Base-by-base conservation (phyloP, 805 yeast species). In the Groenewaldozyma tartarivorans region DNA sequence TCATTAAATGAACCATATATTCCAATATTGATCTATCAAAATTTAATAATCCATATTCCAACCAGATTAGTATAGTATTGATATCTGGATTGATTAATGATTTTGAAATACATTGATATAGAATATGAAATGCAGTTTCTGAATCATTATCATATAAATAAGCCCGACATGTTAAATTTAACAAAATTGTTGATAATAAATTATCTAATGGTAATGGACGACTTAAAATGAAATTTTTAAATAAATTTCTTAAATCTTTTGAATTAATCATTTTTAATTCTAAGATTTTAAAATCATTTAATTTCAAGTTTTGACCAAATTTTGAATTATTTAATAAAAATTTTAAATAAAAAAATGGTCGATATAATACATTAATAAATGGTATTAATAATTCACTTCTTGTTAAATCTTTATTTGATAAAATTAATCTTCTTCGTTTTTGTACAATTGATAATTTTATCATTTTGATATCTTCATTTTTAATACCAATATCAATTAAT, bases 1-100 rank as follows among this genome's bases (percentile, higher is more conserved):
- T 70, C 34, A 68, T 63, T 36, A 57, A 42, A 59, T 87, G 75
- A 13, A 74, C 66, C 47, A 24, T 7, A 13, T 24, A 24, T 13
- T 24, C 29, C 29, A 24, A 13, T 24, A 24, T 44, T 60, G 26
- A 46, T 48, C 48, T 63, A 31, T 38, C 40, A 31, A 19, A 19
- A 20, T 38, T 15, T 30, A 19, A 22, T 18, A 38, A 11, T 18
- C 27, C 40, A 20, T 30, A 34, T 15, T 32, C 24, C 18, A 38
- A 16, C n/a, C 30, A 32, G 16, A 38, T 15, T 6, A 20, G 11
- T 30, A 38, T 38, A 17, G 40, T 38, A 20, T 38, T 35, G 3
- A 31, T 13, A 17, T 38, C 32, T 20, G 40, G 40, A 17, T 20
- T 32, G 29, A 24, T 24, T 24, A 24, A 24, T 11, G 35, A 30